Evolutionary conservation across 129 eudicot species (phyloP), one percentile per base, ranked within the genome.

Genomic region (Flaveria ramosissima): DNA sequence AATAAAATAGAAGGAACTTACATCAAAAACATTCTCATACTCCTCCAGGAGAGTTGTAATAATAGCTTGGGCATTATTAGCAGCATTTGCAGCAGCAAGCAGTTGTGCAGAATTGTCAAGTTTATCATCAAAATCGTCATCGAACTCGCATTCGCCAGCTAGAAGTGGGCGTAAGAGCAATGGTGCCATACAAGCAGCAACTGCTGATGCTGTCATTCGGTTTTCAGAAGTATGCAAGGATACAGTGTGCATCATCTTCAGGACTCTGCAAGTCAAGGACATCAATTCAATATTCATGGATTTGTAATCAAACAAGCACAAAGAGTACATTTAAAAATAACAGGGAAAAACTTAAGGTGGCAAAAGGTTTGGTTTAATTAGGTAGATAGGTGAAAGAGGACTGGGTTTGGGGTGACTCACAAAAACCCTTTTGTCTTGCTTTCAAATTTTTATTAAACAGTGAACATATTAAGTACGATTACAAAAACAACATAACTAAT

Each of bases 41-140:
- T 94, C 99, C 85, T 94, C 99, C 32, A 94, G 47, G 65, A 94
- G 96, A 47, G 93, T 89, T 41, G 96, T 73, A 72, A 91, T 80
- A 71, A 94, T 91, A 47, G 93, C 90, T 74, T 89, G 97, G 70
- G 99, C 99, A 84, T 88, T 94, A 82, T 85, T 91, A 75, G 99
- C 99, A 81, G 99, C 99, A 94, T 87, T 91, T 8, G 99, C 99
- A 53, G 99, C 99, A 86, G 99, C 99, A 71, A 94, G 92, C 81
- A 94, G 87, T 84, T 91, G 96, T 48, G 99, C 96, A 70, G 97
- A 91, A 83, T 86, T 91, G 68, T 91, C 97, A 70, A 84, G 93
- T 79, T 88, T 87, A 68, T 77, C 68, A 77, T 89, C 93, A 77
- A 86, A 88, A 79, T 93, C 97, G 77, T 93, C 97, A 70, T 90